Conservation (phyloP, 225 moss, liverwort and hornwort species). For the Marchantia polymorpha region DNA sequence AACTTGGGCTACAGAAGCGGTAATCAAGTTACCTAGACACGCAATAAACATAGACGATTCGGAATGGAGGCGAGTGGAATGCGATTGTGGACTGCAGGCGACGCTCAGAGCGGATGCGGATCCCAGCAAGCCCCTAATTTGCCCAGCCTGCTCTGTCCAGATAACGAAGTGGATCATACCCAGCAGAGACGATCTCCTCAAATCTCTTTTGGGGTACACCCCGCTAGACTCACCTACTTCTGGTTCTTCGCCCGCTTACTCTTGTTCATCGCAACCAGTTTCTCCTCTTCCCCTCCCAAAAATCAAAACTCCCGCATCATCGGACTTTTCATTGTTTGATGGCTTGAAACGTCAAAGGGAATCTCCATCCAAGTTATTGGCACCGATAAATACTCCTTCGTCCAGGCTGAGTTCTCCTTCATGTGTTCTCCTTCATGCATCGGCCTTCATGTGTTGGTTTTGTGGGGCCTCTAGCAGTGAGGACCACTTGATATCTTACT, state of each 20-base stretch:
- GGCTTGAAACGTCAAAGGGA: background rate
- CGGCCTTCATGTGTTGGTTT: no score
- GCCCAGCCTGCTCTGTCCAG: slow-evolving; percentile 15
- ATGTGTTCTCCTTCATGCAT: no score
- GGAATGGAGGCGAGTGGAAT: slow-evolving; percentile 21
- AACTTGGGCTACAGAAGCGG: background rate
- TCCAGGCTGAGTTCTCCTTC: background rate
- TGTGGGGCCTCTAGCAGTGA: no score
- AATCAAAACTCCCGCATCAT: background rate
- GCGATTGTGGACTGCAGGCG: slow-evolving; percentile 26
- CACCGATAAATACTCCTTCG: slow-evolving; percentile 2
- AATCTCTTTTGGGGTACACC: slow-evolving; percentile 11
- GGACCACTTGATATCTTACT: no score
- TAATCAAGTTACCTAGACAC: background rate
- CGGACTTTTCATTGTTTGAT: background rate
- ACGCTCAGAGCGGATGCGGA: slow-evolving; percentile 14
- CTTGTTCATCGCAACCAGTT: no score
- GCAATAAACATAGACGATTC: background rate
- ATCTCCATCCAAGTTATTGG: background rate
- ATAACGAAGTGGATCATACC: slow-evolving; percentile 10
- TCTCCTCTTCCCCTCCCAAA: background rate
- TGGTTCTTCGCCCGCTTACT: background rate
- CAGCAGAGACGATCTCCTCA: slow-evolving; percentile 8
- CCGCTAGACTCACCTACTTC: background rate
- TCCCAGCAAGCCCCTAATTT: slow-evolving; percentile 9